These are phyloP conservation scores for Toxoplasma gondii DNA, from an alignment of 169 alveolate species.

Conservation along the genomic window DNA sequence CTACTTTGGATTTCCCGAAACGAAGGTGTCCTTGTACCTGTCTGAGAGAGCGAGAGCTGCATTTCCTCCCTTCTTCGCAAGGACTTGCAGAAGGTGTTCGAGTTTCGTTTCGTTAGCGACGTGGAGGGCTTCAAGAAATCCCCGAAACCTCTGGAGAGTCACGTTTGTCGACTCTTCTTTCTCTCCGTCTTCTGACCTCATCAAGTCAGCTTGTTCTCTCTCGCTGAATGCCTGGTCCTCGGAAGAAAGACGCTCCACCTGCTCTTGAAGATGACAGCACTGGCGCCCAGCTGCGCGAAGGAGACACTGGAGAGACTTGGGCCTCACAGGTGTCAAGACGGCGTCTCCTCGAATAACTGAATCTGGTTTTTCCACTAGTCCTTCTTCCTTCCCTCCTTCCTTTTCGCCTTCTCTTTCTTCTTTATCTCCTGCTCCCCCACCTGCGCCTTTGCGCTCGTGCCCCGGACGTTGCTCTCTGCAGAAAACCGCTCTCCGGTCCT, in stretches of 20 bases:
- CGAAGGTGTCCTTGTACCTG: too few species aligned
- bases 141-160: not conserved
- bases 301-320: not conserved
- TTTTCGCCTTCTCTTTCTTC: not conserved
- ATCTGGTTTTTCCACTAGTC: not conserved
- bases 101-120: not conserved
- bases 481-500: too few species aligned
- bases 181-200: not conserved
- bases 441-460: not conserved
- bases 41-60: not conserved
- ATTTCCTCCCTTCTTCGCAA: not conserved
- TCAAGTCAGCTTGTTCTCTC: not conserved
- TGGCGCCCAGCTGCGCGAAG: not conserved
- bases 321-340: not conserved
- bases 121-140: not conserved
- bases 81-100: not conserved
- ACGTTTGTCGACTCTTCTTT: not conserved
- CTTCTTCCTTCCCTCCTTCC: not conserved
- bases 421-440: not conserved
- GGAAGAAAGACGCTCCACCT: not conserved
- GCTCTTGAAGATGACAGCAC: not conserved
- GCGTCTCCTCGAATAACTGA: not conserved
- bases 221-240: not conserved
- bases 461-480: too few species aligned
- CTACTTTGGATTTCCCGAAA: too few species aligned